phyloP scores from a whole-genome alignment of 495 filamentous ascomycete genomes.

The Entonaema liquescens region DNA sequence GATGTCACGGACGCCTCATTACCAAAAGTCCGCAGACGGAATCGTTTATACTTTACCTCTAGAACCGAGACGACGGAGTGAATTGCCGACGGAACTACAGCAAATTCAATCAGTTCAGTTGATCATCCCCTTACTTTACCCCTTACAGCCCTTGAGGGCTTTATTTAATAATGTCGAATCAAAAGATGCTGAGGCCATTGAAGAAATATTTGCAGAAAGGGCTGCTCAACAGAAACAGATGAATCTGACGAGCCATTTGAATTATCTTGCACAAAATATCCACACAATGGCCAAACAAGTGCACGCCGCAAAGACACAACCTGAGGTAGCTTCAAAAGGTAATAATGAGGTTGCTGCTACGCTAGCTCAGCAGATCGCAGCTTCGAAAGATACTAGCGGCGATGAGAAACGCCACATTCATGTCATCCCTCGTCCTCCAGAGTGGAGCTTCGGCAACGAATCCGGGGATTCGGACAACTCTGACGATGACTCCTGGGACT shows the following conservation, averaged over 20 bases:
- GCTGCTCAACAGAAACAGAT: conserved; percentile 64
- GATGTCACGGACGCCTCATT: conserved; percentile 73
- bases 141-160: conserved; percentile 72
- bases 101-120: conserved; percentile 71
- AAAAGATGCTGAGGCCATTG: conserved; percentile 67
- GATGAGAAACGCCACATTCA: conserved; percentile 70
- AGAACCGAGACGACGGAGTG: conserved; percentile 67
- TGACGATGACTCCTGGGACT: conserved; percentile 44
- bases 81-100: conserved; percentile 70
- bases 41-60: conserved; percentile 76
- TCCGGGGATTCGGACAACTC: conserved; percentile 57
- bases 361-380: not conserved
- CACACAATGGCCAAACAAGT: conserved; percentile 69
- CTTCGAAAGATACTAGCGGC: conserved; percentile 41
- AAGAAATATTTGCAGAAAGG: conserved; percentile 71
- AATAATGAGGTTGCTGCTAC: conserved; percentile 1
- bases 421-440: conserved; percentile 81
- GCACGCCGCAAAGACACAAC: conserved; percentile 13
- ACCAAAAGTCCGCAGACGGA: conserved; percentile 75
- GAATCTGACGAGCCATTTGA: conserved; percentile 77
- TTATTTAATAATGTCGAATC: conserved; percentile 69
- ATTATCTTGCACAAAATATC: conserved; percentile 80
- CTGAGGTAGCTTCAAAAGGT: not conserved
- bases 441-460: conserved; percentile 69
- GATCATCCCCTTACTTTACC: conserved; percentile 76